These are phyloP conservation scores for Ajuga chamaepitys DNA, from an alignment of 257 asterid genomes.

Conservation along the genomic window DNA sequence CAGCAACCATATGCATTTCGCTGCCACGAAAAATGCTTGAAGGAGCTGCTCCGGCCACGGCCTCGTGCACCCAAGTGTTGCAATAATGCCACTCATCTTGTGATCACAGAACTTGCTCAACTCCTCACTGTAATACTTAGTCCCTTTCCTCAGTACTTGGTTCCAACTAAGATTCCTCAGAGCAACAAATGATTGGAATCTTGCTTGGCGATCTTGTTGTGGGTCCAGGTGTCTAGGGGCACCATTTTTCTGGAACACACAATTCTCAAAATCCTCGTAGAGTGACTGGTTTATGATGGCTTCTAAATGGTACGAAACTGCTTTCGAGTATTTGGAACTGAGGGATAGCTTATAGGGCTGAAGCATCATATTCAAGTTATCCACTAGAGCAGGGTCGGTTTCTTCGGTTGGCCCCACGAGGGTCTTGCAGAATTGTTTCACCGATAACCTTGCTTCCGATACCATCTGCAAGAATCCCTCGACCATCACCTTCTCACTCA, in stretches of 20 bases:
- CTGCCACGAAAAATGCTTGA: conserved; percentile 82
- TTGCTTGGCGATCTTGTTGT: conserved; percentile 46
- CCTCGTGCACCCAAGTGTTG: conserved; percentile 60
- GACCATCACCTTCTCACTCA: conserved; percentile 59
- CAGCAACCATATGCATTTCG: conserved; percentile 88
- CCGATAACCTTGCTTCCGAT: conserved; percentile 77
- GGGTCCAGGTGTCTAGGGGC: conserved; percentile 59
- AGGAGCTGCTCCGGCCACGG: conserved; percentile 97
- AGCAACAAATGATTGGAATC: conserved; percentile 63
- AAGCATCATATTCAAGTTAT: conserved; percentile 54
- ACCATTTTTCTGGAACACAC: conserved; percentile 71
- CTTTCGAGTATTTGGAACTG: conserved; percentile 51
- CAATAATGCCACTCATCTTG: conserved; percentile 69
- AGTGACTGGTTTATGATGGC: conserved; percentile 73
- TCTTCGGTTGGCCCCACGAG: conserved; percentile 46
- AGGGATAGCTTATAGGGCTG: conserved; percentile 56
- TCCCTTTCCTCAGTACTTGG: conserved; percentile 79
- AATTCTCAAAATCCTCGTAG: conserved; percentile 80
- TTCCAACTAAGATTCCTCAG: conserved; percentile 86
- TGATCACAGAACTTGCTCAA: conserved; percentile 87
- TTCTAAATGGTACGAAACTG: conserved; percentile 61
- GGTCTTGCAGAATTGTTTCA: conserved; percentile 78
- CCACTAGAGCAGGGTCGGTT: conserved; percentile 34
- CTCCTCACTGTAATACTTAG: conserved; percentile 82
- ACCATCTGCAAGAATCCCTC: conserved; percentile 86